phyloP scores from a whole-genome alignment of 2,329 filamentous ascomycete genomes.

The Keithomyces neogunnii region DNA sequence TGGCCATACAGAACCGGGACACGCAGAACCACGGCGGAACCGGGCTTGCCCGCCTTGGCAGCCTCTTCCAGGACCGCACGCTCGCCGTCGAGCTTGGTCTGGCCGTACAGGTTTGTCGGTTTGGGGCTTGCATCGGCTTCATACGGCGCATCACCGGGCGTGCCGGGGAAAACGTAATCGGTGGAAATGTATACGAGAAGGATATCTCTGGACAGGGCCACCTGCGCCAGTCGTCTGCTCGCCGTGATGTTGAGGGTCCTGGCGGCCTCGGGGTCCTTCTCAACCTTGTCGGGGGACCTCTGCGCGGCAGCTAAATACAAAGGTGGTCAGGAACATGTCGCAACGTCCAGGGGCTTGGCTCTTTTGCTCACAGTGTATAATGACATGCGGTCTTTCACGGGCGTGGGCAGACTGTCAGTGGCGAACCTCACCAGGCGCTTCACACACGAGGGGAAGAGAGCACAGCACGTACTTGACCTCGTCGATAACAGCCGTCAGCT shows the following conservation, averaged over 20 bases:
- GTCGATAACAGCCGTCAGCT: constrained; percentile 43
- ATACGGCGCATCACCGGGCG: constrained; percentile 76
- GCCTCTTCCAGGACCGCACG: constrained; percentile 57
- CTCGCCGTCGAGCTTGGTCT: constrained; percentile 54
- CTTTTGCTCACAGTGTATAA: constrained; percentile 63
- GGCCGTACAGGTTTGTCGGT: constrained; percentile 69
- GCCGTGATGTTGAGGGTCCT: constrained; percentile 66
- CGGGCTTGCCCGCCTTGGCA: constrained; percentile 35
- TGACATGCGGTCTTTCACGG: constrained; percentile 56
- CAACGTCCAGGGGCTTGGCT: neutral
- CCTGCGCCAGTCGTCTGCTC: constrained; percentile 54
- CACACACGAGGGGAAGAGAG: neutral
- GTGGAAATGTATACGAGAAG: constrained; percentile 73
- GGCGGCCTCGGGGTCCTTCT: constrained; percentile 68
- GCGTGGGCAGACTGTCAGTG: neutral
- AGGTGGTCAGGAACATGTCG: neutral
- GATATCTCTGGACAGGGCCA: constrained; percentile 53
- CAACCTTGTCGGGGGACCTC: constrained; percentile 78
- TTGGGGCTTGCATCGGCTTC: constrained; percentile 51
- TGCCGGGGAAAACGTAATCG: constrained; percentile 71
- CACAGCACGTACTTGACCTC: constrained; percentile 41
- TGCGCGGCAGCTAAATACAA: constrained; percentile 64
- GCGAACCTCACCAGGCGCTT: neutral
- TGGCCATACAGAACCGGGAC: constrained; percentile 80
- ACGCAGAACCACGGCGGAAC: constrained; percentile 60